Evolutionary conservation across 225 moss, liverwort and hornwort species (phyloP).

Genomic region (Bryum argenteum): DNA sequence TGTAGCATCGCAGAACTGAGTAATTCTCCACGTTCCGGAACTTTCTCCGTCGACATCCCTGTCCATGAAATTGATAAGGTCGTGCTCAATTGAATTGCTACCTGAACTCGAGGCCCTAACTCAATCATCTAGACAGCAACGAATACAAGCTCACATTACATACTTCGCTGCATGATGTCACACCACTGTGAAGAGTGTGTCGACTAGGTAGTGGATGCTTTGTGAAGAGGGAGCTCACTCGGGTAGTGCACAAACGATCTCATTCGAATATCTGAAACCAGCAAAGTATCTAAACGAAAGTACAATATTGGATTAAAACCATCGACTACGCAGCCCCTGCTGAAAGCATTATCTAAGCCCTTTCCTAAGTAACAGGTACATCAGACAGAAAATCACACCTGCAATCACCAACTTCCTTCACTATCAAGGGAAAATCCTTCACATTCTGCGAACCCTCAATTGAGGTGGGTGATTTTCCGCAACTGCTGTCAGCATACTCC

Average conservation of each 20-base stretch:
- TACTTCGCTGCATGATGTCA: slow-evolving; percentile 6
- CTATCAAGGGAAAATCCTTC: slow-evolving; percentile 47
- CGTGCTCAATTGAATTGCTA: slow-evolving; percentile 17
- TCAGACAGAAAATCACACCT: slow-evolving; percentile 41
- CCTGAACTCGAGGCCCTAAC: slow-evolving; percentile 2
- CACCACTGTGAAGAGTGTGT: not conserved
- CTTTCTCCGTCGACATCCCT: slow-evolving; percentile 55
- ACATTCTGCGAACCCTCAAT: slow-evolving; percentile 57
- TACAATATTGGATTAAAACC: not conserved
- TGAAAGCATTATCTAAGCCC: slow-evolving; percentile 1
- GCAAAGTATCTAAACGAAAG: not conserved
- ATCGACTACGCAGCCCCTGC: slow-evolving; percentile 1
- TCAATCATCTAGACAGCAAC: slow-evolving; percentile 25
- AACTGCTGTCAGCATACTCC: slow-evolving; percentile 47
- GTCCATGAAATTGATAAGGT: slow-evolving; percentile 35
- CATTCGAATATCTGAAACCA: slow-evolving; percentile 8
- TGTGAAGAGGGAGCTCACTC: slow-evolving; percentile 3
- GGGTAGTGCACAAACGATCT: slow-evolving; percentile 11
- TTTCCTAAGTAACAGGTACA: not conserved
- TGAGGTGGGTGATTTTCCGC: slow-evolving; percentile 52
- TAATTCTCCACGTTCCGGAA: slow-evolving; percentile 48
- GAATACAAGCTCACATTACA: slow-evolving; percentile 8
- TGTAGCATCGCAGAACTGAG: slow-evolving; percentile 50
- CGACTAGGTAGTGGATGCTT: not conserved
- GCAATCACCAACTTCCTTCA: slow-evolving; percentile 60